A percentile compares a stretch with the other conserved stretches of the same genome.
These are phyloP conservation scores for Mitragyna speciosa DNA, from an alignment of 257 asterid species.

Conservation along the genomic window DNA sequence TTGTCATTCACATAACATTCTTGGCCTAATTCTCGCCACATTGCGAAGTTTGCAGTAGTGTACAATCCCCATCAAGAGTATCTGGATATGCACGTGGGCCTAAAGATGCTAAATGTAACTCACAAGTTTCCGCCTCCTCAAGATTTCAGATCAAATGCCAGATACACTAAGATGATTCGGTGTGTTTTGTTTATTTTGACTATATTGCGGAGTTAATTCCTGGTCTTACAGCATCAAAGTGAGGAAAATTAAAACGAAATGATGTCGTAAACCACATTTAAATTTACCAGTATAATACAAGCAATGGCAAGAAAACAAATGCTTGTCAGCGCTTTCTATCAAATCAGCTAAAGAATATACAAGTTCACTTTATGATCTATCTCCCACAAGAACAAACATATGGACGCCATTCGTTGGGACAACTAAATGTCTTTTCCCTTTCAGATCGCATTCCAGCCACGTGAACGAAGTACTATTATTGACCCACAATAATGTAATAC, in stretches of 20 bases:
- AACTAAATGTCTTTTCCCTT: constrained; percentile 31
- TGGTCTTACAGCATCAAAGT: background rate
- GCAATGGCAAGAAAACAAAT: background rate
- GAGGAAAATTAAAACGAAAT: background rate
- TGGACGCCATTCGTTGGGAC: constrained; percentile 10
- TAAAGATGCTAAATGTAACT: background rate
- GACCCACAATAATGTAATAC: constrained; percentile 4
- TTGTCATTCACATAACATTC: background rate
- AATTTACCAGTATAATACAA: background rate
- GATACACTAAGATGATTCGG: no score
- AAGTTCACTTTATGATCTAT: background rate
- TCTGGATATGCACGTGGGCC: background rate
- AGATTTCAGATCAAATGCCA: background rate
- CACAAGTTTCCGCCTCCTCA: background rate
- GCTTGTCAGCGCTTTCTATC: background rate
- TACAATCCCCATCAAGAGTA: background rate
- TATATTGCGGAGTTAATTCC: no score
- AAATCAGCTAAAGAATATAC: background rate
- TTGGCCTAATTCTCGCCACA: background rate
- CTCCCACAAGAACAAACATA: background rate
- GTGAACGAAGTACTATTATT: constrained; percentile 35
- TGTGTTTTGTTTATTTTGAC: no score
- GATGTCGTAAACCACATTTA: background rate
- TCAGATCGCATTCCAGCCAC: constrained; percentile 41
- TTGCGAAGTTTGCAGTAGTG: background rate